These are phyloP conservation scores for Skeletonema potamos DNA, from an alignment of 108 stramenopile genomes.

Conservation along the genomic window DNA sequence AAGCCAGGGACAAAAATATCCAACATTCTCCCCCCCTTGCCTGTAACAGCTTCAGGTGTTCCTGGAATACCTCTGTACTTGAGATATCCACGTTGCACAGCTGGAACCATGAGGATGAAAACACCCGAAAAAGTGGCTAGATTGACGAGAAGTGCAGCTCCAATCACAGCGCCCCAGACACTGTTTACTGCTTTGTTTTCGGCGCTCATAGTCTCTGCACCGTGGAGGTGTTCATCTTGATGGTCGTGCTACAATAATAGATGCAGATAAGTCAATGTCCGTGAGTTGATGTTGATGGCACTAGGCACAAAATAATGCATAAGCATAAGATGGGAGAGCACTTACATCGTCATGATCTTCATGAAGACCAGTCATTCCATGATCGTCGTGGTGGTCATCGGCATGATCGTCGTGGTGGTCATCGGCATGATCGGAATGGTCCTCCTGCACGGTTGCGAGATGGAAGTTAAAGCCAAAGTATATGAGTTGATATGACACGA, in stretches of 20 bases:
- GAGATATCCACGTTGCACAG: constrained; percentile 18
- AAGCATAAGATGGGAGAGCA: background rate
- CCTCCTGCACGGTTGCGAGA: background rate
- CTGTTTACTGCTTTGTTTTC: constrained; percentile 8
- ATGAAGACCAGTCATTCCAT: background rate
- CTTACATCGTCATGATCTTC: background rate
- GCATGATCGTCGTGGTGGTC: constrained; percentile 26
- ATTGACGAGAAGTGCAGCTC: constrained; percentile 54
- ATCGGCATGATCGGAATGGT: background rate
- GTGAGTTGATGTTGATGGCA: background rate
- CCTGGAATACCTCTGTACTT: background rate
- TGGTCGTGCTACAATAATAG: background rate
- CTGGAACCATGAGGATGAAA: constrained; percentile 24
- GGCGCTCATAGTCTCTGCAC: background rate
- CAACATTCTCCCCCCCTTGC: constrained; percentile 3
- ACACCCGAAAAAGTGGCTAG: constrained; percentile 54
- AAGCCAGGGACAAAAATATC: constrained; percentile 43
- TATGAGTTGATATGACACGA: background rate
- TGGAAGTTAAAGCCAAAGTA: background rate
- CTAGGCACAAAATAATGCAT: background rate
- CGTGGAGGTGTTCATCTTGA: constrained; percentile 13
- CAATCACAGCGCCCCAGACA: constrained; percentile 57
- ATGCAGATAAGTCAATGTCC: background rate
- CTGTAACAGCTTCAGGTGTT: background rate
- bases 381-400: constrained; percentile 1